Evolutionary conservation across 73 alveolate species (phyloP).

Genomic region (Tetrahymena elliotti): DNA sequence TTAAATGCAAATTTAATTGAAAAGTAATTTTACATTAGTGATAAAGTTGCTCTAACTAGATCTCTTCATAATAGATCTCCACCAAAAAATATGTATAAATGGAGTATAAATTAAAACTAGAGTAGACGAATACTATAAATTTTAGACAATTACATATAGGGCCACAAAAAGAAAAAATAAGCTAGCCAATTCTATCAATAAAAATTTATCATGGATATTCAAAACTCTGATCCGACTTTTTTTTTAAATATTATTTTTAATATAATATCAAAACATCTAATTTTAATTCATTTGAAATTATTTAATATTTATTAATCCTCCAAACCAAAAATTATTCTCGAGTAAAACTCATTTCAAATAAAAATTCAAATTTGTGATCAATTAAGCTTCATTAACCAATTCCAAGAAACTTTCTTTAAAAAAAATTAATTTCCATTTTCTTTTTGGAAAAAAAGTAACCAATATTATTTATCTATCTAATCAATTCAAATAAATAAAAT

Average conservation of each 20-base stretch:
- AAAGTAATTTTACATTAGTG: not conserved
- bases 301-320: too few relatives aligned
- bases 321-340: too few relatives aligned
- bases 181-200: not conserved
- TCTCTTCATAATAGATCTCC: not conserved
- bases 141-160: not conserved
- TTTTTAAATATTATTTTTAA: too few relatives aligned
- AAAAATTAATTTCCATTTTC: too few relatives aligned
- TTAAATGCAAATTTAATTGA: not conserved
- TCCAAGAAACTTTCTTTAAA: too few relatives aligned
- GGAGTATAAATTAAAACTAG: not conserved
- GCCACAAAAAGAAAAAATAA: not conserved
- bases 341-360: too few relatives aligned
- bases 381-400: too few relatives aligned
- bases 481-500: not conserved
- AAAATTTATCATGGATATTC: not conserved
- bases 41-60: not conserved
- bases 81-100: not conserved
- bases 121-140: not conserved
- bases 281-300: too few relatives aligned
- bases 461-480: not conserved
- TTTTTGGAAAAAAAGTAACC: too few relatives aligned
- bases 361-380: too few relatives aligned
- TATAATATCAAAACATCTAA: too few relatives aligned
- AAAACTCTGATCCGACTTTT: not conserved